A percentile compares a stretch with the other conserved stretches of the same genome.
Evolutionary conservation across 2,329 filamentous ascomycete species (phyloP).

Genomic region (Hawksworthiomyces lignivorus): DNA sequence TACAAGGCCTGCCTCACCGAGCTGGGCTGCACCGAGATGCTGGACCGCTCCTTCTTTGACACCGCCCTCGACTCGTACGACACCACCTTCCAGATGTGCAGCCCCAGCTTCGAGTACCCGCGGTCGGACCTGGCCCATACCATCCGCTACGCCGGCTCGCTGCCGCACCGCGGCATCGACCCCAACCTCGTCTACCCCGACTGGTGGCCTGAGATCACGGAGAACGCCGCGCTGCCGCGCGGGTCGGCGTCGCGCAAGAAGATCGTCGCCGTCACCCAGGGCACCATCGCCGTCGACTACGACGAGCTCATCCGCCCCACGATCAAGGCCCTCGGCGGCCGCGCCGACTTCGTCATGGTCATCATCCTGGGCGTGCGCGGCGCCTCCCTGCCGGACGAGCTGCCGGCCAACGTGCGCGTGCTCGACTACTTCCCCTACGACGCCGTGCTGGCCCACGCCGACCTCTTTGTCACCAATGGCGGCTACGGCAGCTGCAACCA

Average conservation of each 20-base stretch:
- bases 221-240: background rate
- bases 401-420: slow-evolving; percentile 30
- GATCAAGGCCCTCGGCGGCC: slow-evolving; percentile 31
- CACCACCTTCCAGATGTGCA: slow-evolving; percentile 29
- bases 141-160: slow-evolving; percentile 35
- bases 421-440: slow-evolving; percentile 43
- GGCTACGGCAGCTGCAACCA: slow-evolving; percentile 42
- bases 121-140: slow-evolving; percentile 27
- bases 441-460: slow-evolving; percentile 33
- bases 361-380: slow-evolving; percentile 14
- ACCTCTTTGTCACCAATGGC: slow-evolving; percentile 40
- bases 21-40: background rate
- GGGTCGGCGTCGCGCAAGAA: slow-evolving; percentile 22
- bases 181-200: slow-evolving; percentile 25
- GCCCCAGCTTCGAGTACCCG: slow-evolving; percentile 31
- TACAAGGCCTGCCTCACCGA: background rate
- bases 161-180: slow-evolving; percentile 26
- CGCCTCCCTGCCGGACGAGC: background rate
- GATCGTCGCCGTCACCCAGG: slow-evolving; percentile 39
- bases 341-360: slow-evolving; percentile 30
- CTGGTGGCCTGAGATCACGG: slow-evolving; percentile 38
- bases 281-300: slow-evolving; percentile 34
- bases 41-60: background rate
- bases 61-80: slow-evolving; percentile 20
- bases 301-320: slow-evolving; percentile 37